These are phyloP conservation scores for Nannochloropsis salina DNA, from an alignment of 108 stramenopile species.

Conservation along the genomic window DNA sequence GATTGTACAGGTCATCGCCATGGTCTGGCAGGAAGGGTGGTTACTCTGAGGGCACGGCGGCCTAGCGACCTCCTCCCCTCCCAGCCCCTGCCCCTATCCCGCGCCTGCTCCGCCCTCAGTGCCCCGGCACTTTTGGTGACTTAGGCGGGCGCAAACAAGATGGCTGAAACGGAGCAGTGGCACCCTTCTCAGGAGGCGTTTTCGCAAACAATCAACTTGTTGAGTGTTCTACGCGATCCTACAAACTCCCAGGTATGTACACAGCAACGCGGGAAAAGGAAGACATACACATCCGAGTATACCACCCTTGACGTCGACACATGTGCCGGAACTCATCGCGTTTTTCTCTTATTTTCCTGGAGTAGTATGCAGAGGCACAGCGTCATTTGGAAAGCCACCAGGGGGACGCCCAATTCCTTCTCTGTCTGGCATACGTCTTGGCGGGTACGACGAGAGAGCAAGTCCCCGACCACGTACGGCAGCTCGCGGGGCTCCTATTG, in stretches of 20 bases:
- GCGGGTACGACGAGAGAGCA: slow-evolving; percentile 20
- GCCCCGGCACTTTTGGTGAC: too few relatives aligned
- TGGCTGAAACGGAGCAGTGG: background rate
- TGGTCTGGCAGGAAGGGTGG: too few relatives aligned
- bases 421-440: background rate
- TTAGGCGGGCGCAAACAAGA: background rate
- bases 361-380: background rate
- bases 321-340: too few relatives aligned
- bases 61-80: too few relatives aligned
- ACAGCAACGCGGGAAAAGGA: too few relatives aligned
- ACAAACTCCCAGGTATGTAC: background rate
- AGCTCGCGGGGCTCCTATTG: slow-evolving; percentile 77
- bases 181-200: background rate
- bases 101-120: too few relatives aligned
- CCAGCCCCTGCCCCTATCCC: too few relatives aligned
- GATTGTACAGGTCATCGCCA: too few relatives aligned
- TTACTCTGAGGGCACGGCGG: too few relatives aligned
- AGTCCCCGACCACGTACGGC: slow-evolving; percentile 67
- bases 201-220: slow-evolving; percentile 17
- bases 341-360: too few relatives aligned
- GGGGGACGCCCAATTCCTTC: background rate
- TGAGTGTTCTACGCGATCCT: background rate
- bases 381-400: slow-evolving; percentile 1
- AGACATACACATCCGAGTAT: too few relatives aligned
- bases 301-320: too few relatives aligned